Conservation (phyloP, 805 yeast species). For the Zygotorulaspora danielsina region DNA sequence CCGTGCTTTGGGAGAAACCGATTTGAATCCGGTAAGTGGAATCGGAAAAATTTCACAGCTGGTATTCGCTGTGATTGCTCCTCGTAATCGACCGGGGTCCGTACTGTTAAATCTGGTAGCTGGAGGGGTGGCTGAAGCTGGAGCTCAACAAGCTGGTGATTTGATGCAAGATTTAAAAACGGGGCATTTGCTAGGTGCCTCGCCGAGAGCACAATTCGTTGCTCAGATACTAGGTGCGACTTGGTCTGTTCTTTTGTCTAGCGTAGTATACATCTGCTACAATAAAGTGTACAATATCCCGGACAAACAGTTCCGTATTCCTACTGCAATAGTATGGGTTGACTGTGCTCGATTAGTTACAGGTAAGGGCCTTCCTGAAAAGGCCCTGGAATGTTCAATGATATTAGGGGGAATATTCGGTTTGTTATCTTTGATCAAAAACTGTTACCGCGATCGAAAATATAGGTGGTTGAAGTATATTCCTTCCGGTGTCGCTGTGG, state of each 20-base stretch:
- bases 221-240: constrained; percentile 88
- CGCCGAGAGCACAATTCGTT: constrained; percentile 84
- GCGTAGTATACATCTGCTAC: constrained; percentile 79
- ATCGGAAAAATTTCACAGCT: constrained; percentile 92
- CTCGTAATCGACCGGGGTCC: constrained; percentile 69
- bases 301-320: constrained; percentile 73
- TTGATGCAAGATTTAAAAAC: constrained; percentile 96
- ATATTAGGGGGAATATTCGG: constrained; percentile 67
- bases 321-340: constrained; percentile 95
- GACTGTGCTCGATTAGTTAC: constrained; percentile 92
- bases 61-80: constrained; percentile 76
- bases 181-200: constrained; percentile 86
- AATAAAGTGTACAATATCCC: constrained; percentile 83
- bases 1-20: constrained; percentile 94
- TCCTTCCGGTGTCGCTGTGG: constrained; percentile 96
- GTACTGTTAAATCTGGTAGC: constrained; percentile 84
- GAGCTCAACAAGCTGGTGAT: constrained; percentile 99
- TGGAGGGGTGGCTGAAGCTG: constrained; percentile 97
- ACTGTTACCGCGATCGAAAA: constrained; percentile 46
- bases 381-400: constrained; percentile 57
- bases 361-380: constrained; percentile 84
- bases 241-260: constrained; percentile 76
- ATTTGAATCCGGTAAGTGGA: constrained; percentile 93
- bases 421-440: constrained; percentile 57
- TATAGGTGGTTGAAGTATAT: constrained; percentile 46